phyloP scores from a whole-genome alignment of 106 monocot species.

The Triglochin maritima region DNA sequence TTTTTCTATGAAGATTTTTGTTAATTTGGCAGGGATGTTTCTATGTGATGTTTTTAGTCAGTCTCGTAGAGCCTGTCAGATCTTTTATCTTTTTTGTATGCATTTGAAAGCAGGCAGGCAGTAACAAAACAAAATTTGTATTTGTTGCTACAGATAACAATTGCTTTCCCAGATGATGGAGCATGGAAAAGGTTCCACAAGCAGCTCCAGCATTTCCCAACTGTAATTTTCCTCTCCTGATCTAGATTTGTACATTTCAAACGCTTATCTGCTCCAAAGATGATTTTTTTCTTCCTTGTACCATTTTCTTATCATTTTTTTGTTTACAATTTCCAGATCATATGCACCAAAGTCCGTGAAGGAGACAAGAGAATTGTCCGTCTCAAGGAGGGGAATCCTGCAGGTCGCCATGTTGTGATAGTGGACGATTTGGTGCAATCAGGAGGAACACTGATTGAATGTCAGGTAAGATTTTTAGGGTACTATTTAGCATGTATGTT shows the following conservation, averaged over 20 bases:
- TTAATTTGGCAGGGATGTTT: too few species aligned
- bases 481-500: too few species aligned
- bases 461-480: slow-evolving; percentile 44
- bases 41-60: not conserved
- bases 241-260: not conserved
- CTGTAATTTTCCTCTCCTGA: slow-evolving; percentile 29
- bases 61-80: not conserved
- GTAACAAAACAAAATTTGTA: not conserved
- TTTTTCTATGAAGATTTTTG: not conserved
- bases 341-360: slow-evolving; percentile 95
- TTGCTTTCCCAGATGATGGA: slow-evolving; percentile 99
- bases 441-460: slow-evolving; percentile 88
- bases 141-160: slow-evolving; percentile 58
- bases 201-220: slow-evolving; percentile 86
- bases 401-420: slow-evolving; percentile 93
- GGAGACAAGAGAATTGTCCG: slow-evolving; percentile 73
- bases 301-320: not conserved
- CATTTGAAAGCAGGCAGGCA: too few species aligned
- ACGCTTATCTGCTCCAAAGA: not conserved
- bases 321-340: slow-evolving; percentile 38
- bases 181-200: slow-evolving; percentile 94
- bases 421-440: slow-evolving; percentile 98
- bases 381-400: slow-evolving; percentile 90
- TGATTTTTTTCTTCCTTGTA: not conserved
- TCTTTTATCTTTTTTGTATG: not conserved